Percentiles rank a stretch among this genome's conserved stretches.
These are phyloP conservation scores for Arthroderma sp. DNA, from an alignment of 2,329 filamentous ascomycete species.

Conservation along the genomic window DNA sequence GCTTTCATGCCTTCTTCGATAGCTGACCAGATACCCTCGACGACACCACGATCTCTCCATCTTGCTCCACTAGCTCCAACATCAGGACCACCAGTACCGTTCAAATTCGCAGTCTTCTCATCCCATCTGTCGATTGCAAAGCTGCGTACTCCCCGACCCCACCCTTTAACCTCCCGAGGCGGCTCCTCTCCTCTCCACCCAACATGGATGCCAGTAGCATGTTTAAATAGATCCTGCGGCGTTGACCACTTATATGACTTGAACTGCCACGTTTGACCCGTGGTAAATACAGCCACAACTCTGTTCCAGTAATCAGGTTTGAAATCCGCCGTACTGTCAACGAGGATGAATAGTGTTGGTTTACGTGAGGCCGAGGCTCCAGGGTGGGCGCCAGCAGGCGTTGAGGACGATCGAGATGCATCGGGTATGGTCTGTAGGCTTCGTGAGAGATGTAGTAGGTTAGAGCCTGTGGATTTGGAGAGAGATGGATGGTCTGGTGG, in stretches of 20 bases:
- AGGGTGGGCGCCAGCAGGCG: constrained; percentile 9
- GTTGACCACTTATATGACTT: constrained; percentile 95
- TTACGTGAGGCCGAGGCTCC: constrained; percentile 27
- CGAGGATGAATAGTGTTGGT: constrained; percentile 84
- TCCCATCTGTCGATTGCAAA: constrained; percentile 77
- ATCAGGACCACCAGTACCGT: constrained; percentile 8
- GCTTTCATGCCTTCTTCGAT: constrained; percentile 80
- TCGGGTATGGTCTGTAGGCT: constrained; percentile 48
- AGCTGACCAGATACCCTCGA: constrained; percentile 81
- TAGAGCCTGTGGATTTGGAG: constrained; percentile 53
- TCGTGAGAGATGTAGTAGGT: constrained; percentile 77
- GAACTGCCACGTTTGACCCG: constrained; percentile 96
- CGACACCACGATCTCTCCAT: constrained; percentile 85
- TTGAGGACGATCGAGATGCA: constrained; percentile 19
- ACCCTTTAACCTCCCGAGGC: constrained; percentile 65
- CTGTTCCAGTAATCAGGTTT: constrained; percentile 96
- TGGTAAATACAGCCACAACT: constrained; percentile 93
- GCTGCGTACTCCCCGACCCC: constrained; percentile 72
- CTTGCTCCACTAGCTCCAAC: constrained; percentile 30
- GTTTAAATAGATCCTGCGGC: constrained; percentile 76
- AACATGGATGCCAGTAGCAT: constrained; percentile 76
- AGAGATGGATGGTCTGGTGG: constrained; percentile 55
- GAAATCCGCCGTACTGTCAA: constrained; percentile 87
- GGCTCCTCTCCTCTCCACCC: constrained; percentile 78
- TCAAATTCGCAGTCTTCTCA: constrained; percentile 28